phyloP scores from a whole-genome alignment of 805 yeast species.

The Maudiozyma barnettii region DNA sequence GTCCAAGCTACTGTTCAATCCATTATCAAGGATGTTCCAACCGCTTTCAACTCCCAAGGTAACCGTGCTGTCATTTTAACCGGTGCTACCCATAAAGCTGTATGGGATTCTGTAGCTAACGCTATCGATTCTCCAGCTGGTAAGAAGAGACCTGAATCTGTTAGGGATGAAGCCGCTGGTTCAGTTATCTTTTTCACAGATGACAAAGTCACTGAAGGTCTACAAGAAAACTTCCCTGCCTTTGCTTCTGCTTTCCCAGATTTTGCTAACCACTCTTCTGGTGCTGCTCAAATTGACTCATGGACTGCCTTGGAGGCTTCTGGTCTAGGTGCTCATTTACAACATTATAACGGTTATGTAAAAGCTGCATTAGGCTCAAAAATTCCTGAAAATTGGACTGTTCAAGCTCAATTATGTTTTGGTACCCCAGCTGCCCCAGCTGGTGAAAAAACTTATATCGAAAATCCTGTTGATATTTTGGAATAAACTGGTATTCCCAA shows the following conservation, averaged over 20 bases:
- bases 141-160: conserved; percentile 35
- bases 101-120: conserved; percentile 37
- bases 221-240: conserved; percentile 36
- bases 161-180: conserved; percentile 39
- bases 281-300: conserved; percentile 41
- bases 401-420: conserved; percentile 42
- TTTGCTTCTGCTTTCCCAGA: conserved; percentile 38
- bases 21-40: conserved; percentile 40
- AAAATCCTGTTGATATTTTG: conserved; percentile 17
- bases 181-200: conserved; percentile 43
- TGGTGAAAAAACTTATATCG: conserved; percentile 33
- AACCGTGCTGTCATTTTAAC: conserved; percentile 40
- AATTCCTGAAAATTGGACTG: conserved; percentile 36
- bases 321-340: conserved; percentile 43
- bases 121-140: conserved; percentile 32
- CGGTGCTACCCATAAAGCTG: conserved; percentile 36
- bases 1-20: conserved; percentile 34
- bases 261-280: conserved; percentile 39
- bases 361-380: conserved; percentile 32
- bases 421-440: conserved; percentile 37
- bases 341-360: conserved; percentile 42
- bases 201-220: conserved; percentile 29
- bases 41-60: conserved; percentile 44
- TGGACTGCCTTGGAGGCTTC: conserved; percentile 40
- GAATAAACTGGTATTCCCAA: not conserved